phyloP scores from a whole-genome alignment of 176 grass and related monocot genomes.

The Canna indica region DNA sequence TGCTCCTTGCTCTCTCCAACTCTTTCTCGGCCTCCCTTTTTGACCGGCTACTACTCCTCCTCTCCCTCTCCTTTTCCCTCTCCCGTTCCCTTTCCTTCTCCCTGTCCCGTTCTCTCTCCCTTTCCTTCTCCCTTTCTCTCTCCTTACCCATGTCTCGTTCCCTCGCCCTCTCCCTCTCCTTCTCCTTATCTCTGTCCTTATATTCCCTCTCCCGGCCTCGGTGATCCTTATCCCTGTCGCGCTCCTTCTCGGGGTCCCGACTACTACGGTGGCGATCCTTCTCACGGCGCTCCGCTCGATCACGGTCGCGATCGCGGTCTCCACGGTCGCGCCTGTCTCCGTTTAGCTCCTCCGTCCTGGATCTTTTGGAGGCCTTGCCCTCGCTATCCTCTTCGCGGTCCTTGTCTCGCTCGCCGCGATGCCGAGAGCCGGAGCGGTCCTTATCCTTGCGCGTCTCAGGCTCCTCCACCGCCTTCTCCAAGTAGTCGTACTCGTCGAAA shows the following conservation, averaged over 20 bases:
- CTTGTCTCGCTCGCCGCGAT: not conserved
- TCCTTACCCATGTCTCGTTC: not conserved
- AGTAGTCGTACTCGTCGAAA: conserved; percentile 21
- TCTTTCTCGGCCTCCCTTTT: not conserved
- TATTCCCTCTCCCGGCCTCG: not conserved
- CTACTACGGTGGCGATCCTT: not conserved
- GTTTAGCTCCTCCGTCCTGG: not conserved
- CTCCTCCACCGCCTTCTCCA: conserved; percentile 17
- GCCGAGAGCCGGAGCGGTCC: conserved; percentile 5
- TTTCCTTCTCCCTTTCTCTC: not conserved
- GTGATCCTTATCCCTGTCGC: not conserved
- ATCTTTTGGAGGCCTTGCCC: conserved; percentile 7
- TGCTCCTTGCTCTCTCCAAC: not conserved
- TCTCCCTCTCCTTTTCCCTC: not conserved
- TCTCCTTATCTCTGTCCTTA: conserved; percentile 5
- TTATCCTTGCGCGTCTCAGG: conserved; percentile 7
- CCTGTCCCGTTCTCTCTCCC: not conserved
- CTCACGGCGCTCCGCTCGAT: not conserved
- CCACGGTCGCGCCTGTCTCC: not conserved
- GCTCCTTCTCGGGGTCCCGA: conserved; percentile 8
- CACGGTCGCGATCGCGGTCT: not conserved
- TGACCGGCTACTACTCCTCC: not conserved
- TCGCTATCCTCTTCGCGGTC: not conserved
- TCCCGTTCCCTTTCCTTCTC: conserved; percentile 7
- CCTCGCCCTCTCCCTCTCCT: not conserved